These are phyloP conservation scores for Rhizophagus prolifer DNA, from an alignment of 192 early-diverging fungal genomes.

Conservation along the genomic window DNA sequence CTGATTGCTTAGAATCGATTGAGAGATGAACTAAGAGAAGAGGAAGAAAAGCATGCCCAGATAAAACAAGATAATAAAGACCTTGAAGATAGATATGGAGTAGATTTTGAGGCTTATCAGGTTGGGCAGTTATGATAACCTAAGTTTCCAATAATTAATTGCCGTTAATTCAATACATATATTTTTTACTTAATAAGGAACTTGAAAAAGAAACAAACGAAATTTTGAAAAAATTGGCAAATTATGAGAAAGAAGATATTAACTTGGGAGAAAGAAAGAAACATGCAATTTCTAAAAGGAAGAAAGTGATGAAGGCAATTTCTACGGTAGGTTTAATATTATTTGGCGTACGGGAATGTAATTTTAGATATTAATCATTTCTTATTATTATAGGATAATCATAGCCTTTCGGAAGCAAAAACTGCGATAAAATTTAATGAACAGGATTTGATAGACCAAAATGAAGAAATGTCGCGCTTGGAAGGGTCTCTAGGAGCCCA, in stretches of 20 bases:
- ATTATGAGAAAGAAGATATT: slow-evolving; percentile 78
- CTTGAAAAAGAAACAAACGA: slow-evolving; percentile 59
- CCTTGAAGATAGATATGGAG: slow-evolving; percentile 60
- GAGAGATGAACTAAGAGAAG: slow-evolving; percentile 55
- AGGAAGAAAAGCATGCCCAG: slow-evolving; percentile 58
- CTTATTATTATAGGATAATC: slow-evolving; percentile 48
- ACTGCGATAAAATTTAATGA: slow-evolving; percentile 72
- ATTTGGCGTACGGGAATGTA: not conserved
- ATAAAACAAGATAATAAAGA: slow-evolving; percentile 63
- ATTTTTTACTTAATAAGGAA: slow-evolving; percentile 26
- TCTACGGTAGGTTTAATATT: slow-evolving; percentile 46
- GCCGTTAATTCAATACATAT: not conserved
- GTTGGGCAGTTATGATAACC: slow-evolving; percentile 30
- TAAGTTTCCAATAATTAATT: not conserved
- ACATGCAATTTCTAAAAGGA: slow-evolving; percentile 73
- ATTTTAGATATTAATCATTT: not conserved
- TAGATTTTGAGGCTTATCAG: slow-evolving; percentile 59
- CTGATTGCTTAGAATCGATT: slow-evolving; percentile 46
- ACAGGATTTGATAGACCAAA: slow-evolving; percentile 55
- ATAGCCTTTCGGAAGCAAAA: slow-evolving; percentile 58
- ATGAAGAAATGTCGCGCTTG: slow-evolving; percentile 60
- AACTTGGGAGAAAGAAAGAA: slow-evolving; percentile 85
- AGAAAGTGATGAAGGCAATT: slow-evolving; percentile 72
- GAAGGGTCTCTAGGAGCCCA: slow-evolving; percentile 63
- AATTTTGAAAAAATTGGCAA: slow-evolving; percentile 57